Evolutionary conservation across 2,329 filamentous ascomycete genomes (phyloP).

Genomic region (Colletotrichum limetticola): DNA sequence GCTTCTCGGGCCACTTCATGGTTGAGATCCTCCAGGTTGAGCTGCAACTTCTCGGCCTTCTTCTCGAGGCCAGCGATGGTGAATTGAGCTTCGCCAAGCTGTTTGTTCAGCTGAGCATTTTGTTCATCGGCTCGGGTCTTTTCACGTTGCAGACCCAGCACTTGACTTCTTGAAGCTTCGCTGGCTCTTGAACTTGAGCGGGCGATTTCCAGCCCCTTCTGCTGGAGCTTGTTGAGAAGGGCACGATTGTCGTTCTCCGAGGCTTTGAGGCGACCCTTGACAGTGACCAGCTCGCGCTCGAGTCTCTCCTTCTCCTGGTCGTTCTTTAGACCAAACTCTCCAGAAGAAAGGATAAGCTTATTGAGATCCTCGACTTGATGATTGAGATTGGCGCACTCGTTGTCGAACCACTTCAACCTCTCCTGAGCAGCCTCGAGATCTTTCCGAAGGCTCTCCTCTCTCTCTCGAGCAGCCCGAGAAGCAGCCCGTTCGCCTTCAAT

Average conservation of each 20-base stretch:
- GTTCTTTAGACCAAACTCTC: conserved; percentile 87
- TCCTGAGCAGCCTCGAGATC: conserved; percentile 85
- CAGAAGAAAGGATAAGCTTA: conserved; percentile 87
- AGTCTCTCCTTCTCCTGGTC: conserved; percentile 95
- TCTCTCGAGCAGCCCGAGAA: conserved; percentile 81
- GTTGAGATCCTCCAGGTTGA: conserved; percentile 90
- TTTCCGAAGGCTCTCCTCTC: conserved; percentile 79
- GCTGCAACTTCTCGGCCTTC: conserved; percentile 90
- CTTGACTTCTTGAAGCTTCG: conserved; percentile 82
- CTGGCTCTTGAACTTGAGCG: conserved; percentile 87
- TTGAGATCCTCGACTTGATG: conserved; percentile 86
- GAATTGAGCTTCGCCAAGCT: conserved; percentile 87
- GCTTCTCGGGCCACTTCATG: conserved; percentile 92
- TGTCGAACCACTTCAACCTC: conserved; percentile 81
- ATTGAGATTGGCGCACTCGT: conserved; percentile 80
- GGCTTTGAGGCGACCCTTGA: conserved; percentile 88
- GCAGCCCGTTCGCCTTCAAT: conserved; percentile 82
- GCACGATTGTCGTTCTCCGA: conserved; percentile 97
- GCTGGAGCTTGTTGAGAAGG: conserved; percentile 95
- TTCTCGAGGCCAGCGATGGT: conserved; percentile 88
- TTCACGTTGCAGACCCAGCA: conserved; percentile 81
- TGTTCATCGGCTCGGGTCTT: conserved; percentile 87
- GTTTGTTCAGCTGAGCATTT: conserved; percentile 81
- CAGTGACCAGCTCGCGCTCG: conserved; percentile 88
- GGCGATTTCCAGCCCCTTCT: conserved; percentile 96